Base-by-base conservation (phyloP, 2,329 filamentous ascomycete species). In the Colletotrichum musae region DNA sequence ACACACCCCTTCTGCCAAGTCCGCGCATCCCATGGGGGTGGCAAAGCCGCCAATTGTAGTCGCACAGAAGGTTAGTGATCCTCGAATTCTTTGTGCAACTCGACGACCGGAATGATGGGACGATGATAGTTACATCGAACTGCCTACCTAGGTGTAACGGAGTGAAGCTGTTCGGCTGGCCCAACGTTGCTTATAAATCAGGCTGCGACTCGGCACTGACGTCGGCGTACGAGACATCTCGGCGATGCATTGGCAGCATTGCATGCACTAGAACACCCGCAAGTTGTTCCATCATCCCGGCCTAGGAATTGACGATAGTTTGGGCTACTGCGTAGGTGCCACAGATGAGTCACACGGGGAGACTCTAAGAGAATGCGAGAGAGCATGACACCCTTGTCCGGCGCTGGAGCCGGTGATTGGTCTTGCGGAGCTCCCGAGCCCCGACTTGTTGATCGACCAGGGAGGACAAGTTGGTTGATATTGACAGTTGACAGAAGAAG, bases 311-410 rank as follows among this genome's bases (percentile, higher is more conserved):
- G 60, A 53, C 21, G 61, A 54, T 59, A 53, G 54, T 54, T 41
- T 52, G 47, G 53, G 24, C 32, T 52, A 26, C 13, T 47, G 41
- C 41, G 10, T 39, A 41, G 18, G 43, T 64, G 45, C 39, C 43
- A 59, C 32, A 45, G 32, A 28, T 69, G 62, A 69, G 62, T 69
- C 66, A 69, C 54, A 53, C 48, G 66, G 62, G n/a, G 39, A 56
- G 59, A 13, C 50, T 13, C 50, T 32, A 48, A 45, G 52, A 59
- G 57, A 18, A 53, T 5, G 43, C 41, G 15, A 12, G 13, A 15
- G 41, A 43, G 41, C 18, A 53, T 32, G 52, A 39, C 50, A 56
- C 59, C 64, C 52, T 56, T 50, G 50, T 69, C 41, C 15, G 32
- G 4, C 28, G 18, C 41, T 7, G 41, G 28, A 10, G 12, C 26